Conservation (phyloP, 371 early-diverging fungal genomes). For the Mortierella sp. region DNA sequence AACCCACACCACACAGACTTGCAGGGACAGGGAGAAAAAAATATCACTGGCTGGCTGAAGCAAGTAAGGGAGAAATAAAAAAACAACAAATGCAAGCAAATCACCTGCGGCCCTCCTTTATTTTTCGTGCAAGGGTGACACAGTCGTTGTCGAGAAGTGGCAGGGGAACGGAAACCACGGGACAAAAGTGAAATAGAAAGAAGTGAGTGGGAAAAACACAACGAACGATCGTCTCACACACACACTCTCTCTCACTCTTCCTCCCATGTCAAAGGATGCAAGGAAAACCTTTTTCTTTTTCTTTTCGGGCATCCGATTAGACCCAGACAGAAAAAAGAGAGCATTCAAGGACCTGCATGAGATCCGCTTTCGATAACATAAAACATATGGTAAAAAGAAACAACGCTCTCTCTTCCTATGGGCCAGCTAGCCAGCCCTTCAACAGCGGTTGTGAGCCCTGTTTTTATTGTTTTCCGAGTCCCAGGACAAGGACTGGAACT, state of each 20-base stretch:
- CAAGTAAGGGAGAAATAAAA: too few species aligned
- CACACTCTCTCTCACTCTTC: not conserved
- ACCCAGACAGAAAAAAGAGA: not conserved
- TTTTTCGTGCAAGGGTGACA: not conserved
- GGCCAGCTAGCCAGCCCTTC: not conserved
- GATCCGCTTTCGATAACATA: not conserved
- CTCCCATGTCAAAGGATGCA: not conserved
- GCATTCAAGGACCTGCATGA: slow-evolving; percentile 4
- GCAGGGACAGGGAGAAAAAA: not conserved
- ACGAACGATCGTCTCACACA: not conserved
- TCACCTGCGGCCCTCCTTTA: not conserved
- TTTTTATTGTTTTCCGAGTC: not conserved
- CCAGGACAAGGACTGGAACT: not conserved
- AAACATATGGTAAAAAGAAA: not conserved
- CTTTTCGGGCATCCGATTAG: slow-evolving; percentile 2
- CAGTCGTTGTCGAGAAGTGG: not conserved
- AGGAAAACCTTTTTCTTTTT: too few species aligned
- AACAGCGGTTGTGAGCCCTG: not conserved
- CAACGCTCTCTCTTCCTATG: not conserved
- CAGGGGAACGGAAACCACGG: not conserved
- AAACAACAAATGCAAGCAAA: not conserved
- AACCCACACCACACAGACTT: not conserved
- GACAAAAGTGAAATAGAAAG: too few species aligned
- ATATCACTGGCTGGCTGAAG: not conserved
- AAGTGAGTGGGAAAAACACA: not conserved